Evolutionary conservation across 768 basidiomycete species (phyloP).

Genomic region (Mycena latifolia): DNA sequence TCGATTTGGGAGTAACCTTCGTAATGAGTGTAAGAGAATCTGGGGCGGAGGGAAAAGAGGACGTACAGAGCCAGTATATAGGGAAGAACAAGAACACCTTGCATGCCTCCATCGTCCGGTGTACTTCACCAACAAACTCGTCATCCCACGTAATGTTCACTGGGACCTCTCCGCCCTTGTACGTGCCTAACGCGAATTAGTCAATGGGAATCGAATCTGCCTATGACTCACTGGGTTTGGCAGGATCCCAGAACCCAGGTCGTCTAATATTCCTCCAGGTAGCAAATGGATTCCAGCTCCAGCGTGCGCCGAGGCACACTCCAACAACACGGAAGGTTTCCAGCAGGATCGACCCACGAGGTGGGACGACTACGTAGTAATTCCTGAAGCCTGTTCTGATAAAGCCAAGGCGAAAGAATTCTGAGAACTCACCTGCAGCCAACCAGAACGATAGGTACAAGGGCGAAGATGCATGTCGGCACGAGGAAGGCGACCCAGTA

Average conservation of each 20-base stretch:
- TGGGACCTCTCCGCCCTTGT: conserved; percentile 48
- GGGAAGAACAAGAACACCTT: conserved; percentile 68
- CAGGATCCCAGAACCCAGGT: conserved; percentile 60
- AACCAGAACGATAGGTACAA: conserved; percentile 60
- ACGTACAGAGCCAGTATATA: conserved; percentile 59
- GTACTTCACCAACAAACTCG: conserved; percentile 66
- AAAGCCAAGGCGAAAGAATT: too few relatives aligned
- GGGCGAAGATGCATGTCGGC: conserved; percentile 60
- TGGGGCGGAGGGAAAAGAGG: conserved; percentile 57
- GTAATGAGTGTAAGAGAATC: conserved; percentile 50
- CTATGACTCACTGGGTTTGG: conserved; percentile 54
- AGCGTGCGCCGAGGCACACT: conserved; percentile 49
- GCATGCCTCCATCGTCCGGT: conserved; percentile 57
- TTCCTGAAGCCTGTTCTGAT: conserved; percentile 39
- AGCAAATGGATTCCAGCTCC: conserved; percentile 52
- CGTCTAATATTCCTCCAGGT: conserved; percentile 45
- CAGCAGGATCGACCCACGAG: conserved; percentile 59
- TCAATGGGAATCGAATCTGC: background rate
- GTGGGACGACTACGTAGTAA: conserved; percentile 15
- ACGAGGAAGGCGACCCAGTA: conserved; percentile 66
- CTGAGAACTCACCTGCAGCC: conserved; percentile 43
- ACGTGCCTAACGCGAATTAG: conserved; percentile 41
- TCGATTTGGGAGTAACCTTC: conserved; percentile 65
- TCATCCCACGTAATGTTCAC: conserved; percentile 65
- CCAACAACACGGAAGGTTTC: conserved; percentile 55